phyloP scores from a whole-genome alignment of 169 alveolate genomes.

The Plasmodium gallinaceum region DNA sequence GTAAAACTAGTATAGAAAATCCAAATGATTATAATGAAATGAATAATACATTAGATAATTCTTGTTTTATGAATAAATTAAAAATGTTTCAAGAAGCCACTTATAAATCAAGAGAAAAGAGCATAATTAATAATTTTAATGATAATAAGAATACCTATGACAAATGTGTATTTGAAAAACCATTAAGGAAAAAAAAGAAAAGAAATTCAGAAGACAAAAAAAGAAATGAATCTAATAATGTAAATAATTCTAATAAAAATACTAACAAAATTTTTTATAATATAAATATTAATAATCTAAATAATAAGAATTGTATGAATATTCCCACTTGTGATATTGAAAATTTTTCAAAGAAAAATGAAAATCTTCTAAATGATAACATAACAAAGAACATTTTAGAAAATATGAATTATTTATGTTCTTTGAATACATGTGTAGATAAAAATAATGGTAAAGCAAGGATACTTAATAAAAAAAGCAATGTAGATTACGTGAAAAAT shows the following conservation, averaged over 20 bases:
- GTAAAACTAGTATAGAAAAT: not conserved
- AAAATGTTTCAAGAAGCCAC: not conserved
- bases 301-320: not conserved
- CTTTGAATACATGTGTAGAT: constrained; percentile 3
- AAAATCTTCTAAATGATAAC: constrained; percentile 1
- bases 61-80: no score
- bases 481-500: not conserved
- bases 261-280: constrained; percentile 4
- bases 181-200: not conserved
- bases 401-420: constrained; percentile 5
- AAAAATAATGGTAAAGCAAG: not conserved
- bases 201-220: not conserved
- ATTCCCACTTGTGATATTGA: not conserved
- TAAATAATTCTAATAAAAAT: constrained; percentile 4
- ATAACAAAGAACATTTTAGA: constrained; percentile 26
- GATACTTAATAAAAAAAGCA: not conserved
- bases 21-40: not conserved
- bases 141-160: not conserved
- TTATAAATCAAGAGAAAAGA: not conserved
- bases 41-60: not conserved
- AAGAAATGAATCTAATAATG: constrained; percentile 1
- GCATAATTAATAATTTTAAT: not conserved
- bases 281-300: not conserved
- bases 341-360: not conserved
- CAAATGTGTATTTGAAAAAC: not conserved